A percentile compares a stretch with the other conserved stretches of the same genome.
phyloP scores from a whole-genome alignment of 352 stramenopile genomes.

The Pythium dissotocum region DNA sequence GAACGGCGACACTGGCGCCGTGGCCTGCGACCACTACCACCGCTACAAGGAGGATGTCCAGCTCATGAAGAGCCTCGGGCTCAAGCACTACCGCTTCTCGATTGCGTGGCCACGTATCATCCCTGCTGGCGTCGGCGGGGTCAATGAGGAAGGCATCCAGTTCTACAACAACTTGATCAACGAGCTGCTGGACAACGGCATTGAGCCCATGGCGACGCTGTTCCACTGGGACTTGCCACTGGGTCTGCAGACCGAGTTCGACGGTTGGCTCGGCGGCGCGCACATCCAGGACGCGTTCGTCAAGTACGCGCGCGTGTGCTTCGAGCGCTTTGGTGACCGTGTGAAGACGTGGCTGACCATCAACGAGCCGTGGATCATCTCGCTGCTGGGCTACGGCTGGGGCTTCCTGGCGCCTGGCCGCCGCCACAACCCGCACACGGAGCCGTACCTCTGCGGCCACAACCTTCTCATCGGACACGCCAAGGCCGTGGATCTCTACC shows the following conservation, averaged over 20 bases:
- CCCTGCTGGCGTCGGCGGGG: constrained; percentile 32
- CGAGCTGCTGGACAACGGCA: constrained; percentile 61
- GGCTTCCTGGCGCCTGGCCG: constrained; percentile 74
- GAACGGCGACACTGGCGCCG: constrained; percentile 51
- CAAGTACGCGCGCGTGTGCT: constrained; percentile 85
- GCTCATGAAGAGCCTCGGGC: constrained; percentile 85
- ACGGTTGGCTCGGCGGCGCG: constrained; percentile 49
- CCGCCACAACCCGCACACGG: constrained; percentile 34
- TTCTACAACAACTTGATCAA: constrained; percentile 94
- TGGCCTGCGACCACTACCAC: constrained; percentile 93
- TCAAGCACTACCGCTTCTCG: constrained; percentile 93
- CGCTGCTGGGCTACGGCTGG: constrained; percentile 41
- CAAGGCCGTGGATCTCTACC: constrained; percentile 76
- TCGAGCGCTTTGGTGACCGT: constrained; percentile 89
- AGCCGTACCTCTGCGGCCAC: constrained; percentile 60
- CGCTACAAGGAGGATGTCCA: constrained; percentile 87
- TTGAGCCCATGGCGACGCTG: constrained; percentile 90
- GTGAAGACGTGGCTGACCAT: constrained; percentile 94
- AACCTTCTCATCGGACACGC: constrained; percentile 90
- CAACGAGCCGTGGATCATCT: constrained; percentile 90
- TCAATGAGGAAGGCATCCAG: constrained; percentile 78
- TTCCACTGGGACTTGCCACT: constrained; percentile 96
- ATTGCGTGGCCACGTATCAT: constrained; percentile 93
- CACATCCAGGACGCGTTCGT: constrained; percentile 70
- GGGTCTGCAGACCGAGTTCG: constrained; percentile 59